Conservation (phyloP, 2,329 filamentous ascomycete genomes). For the Colletotrichum eremochloae region DNA sequence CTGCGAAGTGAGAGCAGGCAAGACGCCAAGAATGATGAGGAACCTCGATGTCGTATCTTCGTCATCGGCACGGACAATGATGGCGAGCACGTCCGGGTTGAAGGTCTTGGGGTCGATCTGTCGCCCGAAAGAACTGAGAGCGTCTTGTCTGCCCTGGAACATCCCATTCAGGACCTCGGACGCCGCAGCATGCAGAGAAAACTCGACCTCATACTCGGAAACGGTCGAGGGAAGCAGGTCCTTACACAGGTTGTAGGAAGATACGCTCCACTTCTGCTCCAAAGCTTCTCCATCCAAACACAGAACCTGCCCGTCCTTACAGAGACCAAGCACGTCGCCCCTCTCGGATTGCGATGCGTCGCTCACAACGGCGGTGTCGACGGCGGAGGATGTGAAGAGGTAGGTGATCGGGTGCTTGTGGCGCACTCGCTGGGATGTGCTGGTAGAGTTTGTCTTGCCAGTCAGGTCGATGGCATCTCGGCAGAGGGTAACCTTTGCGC, state of each 20-base stretch:
- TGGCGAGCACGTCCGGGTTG: constrained; percentile 66
- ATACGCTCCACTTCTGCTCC: constrained; percentile 61
- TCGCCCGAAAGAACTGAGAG: constrained; percentile 65
- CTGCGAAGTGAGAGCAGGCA: constrained; percentile 45
- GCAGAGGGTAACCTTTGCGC: constrained; percentile 70
- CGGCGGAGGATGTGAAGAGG: constrained; percentile 54
- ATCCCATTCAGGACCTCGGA: constrained; percentile 66
- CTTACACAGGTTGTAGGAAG: constrained; percentile 57
- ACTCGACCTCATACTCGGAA: constrained; percentile 60
- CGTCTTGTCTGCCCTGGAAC: constrained; percentile 67
- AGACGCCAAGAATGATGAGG: constrained; percentile 52
- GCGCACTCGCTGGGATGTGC: constrained; percentile 52
- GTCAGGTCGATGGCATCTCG: constrained; percentile 67
- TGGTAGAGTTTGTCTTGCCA: constrained; percentile 66
- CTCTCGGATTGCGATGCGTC: constrained; percentile 18
- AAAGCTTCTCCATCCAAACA: constrained; percentile 71
- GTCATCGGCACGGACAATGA: constrained; percentile 58
- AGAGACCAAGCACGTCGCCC: constrained; percentile 66
- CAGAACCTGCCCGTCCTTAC: constrained; percentile 71
- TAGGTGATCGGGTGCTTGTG: constrained; percentile 58
- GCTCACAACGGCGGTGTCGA: constrained; percentile 30
- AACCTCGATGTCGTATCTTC: constrained; percentile 45
- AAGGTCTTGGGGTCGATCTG: constrained; percentile 58
- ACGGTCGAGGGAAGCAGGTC: constrained; percentile 54
- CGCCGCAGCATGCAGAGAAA: constrained; percentile 60